These are phyloP conservation scores for Penicillium aurantiogriseum DNA, from an alignment of 2,329 filamentous ascomycete genomes.

Conservation along the genomic window DNA sequence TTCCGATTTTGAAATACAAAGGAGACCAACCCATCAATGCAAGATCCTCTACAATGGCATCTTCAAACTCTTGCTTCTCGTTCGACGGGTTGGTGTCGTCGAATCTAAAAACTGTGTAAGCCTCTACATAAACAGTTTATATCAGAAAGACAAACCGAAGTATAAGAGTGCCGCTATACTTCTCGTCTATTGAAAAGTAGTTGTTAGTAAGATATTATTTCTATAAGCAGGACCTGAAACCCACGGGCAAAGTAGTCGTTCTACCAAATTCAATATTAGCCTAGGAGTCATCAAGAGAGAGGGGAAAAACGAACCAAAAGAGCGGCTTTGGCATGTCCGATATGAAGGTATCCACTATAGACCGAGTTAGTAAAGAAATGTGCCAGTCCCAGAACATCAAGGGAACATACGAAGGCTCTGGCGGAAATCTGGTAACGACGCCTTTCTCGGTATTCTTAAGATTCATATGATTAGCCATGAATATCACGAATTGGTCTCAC, in stretches of 20 bases:
- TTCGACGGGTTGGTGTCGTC: slow-evolving; percentile 98
- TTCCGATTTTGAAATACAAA: neutral
- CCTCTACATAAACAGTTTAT: neutral
- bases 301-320: slow-evolving; percentile 52
- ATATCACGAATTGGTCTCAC: neutral
- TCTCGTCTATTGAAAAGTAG: slow-evolving; percentile 55
- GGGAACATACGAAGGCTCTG: slow-evolving; percentile 75
- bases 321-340: slow-evolving; percentile 91
- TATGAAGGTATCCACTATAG: slow-evolving; percentile 74
- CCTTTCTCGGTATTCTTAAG: slow-evolving; percentile 75
- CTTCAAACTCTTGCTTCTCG: slow-evolving; percentile 94
- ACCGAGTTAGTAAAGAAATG: neutral
- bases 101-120: slow-evolving; percentile 54
- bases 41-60: slow-evolving; percentile 89
- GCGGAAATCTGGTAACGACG: slow-evolving; percentile 87
- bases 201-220: neutral
- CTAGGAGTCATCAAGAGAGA: neutral
- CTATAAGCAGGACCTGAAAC: neutral
- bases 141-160: slow-evolving; percentile 45
- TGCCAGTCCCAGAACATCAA: neutral
- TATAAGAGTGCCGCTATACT: slow-evolving; percentile 78
- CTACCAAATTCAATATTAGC: neutral
- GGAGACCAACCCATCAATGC: slow-evolving; percentile 64
- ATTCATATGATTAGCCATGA: neutral
- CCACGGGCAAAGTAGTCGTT: slow-evolving; percentile 87